Base-by-base conservation (phyloP, 2,329 filamentous ascomycete species). In the Pestalotiopsis sp. region DNA sequence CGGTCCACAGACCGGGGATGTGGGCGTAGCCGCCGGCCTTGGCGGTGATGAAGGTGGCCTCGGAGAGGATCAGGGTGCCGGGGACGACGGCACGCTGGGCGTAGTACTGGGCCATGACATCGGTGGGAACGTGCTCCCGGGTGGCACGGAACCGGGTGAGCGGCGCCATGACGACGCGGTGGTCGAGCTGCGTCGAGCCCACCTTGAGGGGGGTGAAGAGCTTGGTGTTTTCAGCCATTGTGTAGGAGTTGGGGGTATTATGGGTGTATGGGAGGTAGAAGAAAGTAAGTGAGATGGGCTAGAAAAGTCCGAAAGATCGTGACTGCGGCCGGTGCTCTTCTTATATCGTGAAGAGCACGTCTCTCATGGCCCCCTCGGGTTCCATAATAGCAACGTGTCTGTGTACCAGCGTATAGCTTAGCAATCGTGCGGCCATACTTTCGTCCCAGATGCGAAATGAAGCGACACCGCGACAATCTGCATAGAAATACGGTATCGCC, bases 1-100 rank as follows among this genome's bases (percentile, higher is more conserved):
- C 77, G 66, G 75, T 84, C 73, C 81, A 89, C 74, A 90, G 87
- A 25, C 86, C 86, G 0, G 88, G 87, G 3, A 84, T 81, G 71
- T 86, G 71, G 5, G 68, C 62, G 72, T 83, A 85, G 36, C 85
- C 84, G 63, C 84, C 83, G 58, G 78, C 83, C 73, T 80, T 78
- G 6, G 80, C 72, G 2, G 84, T 82, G 72, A 89, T 84, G 67
- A 85, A 80, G 13, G 85, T 86, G 2, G 83, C 87, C 76, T 90
- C 88, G 13, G 83, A 85, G 71, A 90, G 83, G 52, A 90, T 77
- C 4, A 90, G 77, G 9, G 71, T 73, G 4, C 84, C 83, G 0
- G 82, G 81, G 1, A 76, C 71, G 0, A 78, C 80, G 7, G 82
- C 79, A 3, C 83, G 78, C 68, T 86, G 82, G 3, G 72, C 64